Percentiles rank a stretch among this genome's conserved stretches.
These are phyloP conservation scores for Arxiozyma telluris DNA, from an alignment of 1,139 yeast genomes.

Conservation along the genomic window DNA sequence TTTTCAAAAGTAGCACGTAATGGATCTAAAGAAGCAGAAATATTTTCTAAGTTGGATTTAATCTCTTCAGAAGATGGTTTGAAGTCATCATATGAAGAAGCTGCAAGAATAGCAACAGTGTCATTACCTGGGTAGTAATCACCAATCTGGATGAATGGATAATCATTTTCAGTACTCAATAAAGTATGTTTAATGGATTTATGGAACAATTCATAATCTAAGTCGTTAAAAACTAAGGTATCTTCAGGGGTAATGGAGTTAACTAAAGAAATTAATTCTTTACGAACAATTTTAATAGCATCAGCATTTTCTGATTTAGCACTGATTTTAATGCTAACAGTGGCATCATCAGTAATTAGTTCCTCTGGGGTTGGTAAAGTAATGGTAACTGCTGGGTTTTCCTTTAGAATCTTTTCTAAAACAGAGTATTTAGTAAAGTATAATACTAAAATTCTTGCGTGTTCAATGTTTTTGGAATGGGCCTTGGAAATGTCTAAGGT, in stretches of 20 bases:
- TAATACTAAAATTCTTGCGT: constrained; percentile 65
- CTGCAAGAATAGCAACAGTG: constrained; percentile 40
- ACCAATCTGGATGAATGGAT: constrained; percentile 49
- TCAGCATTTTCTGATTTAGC: constrained; percentile 36
- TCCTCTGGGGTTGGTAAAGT: constrained; percentile 44
- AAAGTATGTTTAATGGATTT: constrained; percentile 38
- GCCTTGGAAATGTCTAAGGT: constrained; percentile 77
- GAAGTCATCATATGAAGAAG: constrained; percentile 39
- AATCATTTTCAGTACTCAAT: constrained; percentile 42
- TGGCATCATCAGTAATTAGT: constrained; percentile 22
- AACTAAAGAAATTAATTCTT: constrained; percentile 61
- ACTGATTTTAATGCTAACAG: constrained; percentile 36
- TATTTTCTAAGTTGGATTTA: constrained; percentile 38
- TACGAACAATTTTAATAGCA: constrained; percentile 48
- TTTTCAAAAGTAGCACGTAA: constrained; percentile 53
- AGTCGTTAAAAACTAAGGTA: constrained; percentile 50
- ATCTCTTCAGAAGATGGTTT: constrained; percentile 44
- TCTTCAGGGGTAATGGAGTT: constrained; percentile 64
- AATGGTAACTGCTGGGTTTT: constrained; percentile 41
- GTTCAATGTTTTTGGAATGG: constrained; percentile 68
- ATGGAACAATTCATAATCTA: constrained; percentile 58
- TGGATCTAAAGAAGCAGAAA: constrained; percentile 42
- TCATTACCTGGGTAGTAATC: constrained; percentile 34
- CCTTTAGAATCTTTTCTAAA: constrained; percentile 33
- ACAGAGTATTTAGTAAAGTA: constrained; percentile 48